These are phyloP conservation scores for Myriosclerotinia scirpicola DNA, from an alignment of 2,329 filamentous ascomycete genomes.

Conservation along the genomic window DNA sequence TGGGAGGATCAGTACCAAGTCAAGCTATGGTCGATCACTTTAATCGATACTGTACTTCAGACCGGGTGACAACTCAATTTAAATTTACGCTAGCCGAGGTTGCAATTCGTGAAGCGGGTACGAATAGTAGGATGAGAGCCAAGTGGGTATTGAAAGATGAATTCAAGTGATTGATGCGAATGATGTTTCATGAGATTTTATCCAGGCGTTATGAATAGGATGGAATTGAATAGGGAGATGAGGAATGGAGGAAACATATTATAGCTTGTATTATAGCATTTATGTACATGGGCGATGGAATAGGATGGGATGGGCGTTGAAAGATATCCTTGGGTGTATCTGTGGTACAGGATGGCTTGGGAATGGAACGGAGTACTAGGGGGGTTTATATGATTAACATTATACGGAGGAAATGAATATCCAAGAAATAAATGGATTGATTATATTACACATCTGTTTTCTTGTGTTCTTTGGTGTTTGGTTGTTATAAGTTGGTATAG, in stretches of 20 bases:
- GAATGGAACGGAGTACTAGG: background rate
- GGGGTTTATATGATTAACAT: background rate
- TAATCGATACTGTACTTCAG: constrained; percentile 71
- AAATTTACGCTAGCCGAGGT: constrained; percentile 76
- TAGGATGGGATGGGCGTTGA: background rate
- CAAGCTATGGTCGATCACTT: constrained; percentile 91
- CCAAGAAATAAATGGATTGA: no score
- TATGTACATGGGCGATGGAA: background rate
- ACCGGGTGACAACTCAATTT: constrained; percentile 72
- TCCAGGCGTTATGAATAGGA: constrained; percentile 2
- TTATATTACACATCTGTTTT: no score
- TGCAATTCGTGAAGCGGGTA: constrained; percentile 60
- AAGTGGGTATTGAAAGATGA: constrained; percentile 41
- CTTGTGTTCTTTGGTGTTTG: no score
- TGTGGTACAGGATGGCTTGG: background rate
- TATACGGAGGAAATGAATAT: no score
- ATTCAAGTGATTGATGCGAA: constrained; percentile 34
- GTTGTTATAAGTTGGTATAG: no score
- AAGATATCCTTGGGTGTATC: background rate
- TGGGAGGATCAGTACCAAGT: constrained; percentile 76
- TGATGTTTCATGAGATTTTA: background rate
- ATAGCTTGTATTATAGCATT: constrained; percentile 4
- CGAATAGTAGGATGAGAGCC: constrained; percentile 37
- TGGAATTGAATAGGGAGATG: background rate
- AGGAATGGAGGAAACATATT: background rate